phyloP scores from a whole-genome alignment of 1,284 basidiomycete species.

The Ustilago sp. region DNA sequence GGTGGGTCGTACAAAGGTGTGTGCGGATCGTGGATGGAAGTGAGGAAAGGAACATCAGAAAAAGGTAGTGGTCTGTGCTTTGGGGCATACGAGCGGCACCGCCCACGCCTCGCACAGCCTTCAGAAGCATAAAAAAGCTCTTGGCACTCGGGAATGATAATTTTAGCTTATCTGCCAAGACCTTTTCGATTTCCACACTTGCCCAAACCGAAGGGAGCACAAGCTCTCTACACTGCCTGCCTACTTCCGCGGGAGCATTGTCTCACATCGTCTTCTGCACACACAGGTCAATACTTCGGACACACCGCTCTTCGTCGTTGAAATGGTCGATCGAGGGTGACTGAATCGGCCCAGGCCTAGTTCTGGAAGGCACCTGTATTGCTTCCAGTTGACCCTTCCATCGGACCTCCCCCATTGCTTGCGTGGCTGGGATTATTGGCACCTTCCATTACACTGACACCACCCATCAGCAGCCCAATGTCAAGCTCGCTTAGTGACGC shows the following conservation, averaged over 20 bases:
- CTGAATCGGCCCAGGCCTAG: not conserved
- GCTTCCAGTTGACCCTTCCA: not conserved
- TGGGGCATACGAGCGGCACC: not conserved
- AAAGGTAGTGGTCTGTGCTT: not conserved
- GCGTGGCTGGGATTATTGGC: constrained; percentile 12
- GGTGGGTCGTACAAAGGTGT: not conserved
- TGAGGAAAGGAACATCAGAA: not conserved
- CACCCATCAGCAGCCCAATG: constrained; percentile 48
- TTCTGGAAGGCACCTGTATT: not conserved
- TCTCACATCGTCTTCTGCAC: not conserved
- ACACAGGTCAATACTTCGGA: not conserved
- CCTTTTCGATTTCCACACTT: not conserved
- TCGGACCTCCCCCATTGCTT: not conserved
- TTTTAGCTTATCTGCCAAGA: constrained; percentile 5
- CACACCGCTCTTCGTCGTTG: not conserved
- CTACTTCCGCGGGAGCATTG: not conserved
- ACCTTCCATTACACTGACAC: constrained; percentile 45
- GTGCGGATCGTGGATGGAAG: not conserved
- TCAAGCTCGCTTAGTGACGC: constrained; percentile 47
- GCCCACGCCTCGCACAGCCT: constrained; percentile 1
- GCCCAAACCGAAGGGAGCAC: not conserved
- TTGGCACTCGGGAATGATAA: not conserved
- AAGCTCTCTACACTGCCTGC: not conserved
- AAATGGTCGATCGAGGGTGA: not conserved
- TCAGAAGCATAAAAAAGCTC: not conserved